Conservation (phyloP, 176 grass and related monocot genomes). For the barley (Hordeum vulgare) region MorexV3_pseudomolecules_assembly NC_058521.1:14159948-14160447, state of each 20-base stretch:
- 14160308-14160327: not conserved
- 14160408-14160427: not conserved
- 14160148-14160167: not conserved
- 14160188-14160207: not conserved
- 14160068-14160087: too few relatives aligned
- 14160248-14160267: not conserved
- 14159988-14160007: slow-evolving; percentile 67
- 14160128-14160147: not conserved
- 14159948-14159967: slow-evolving; percentile 90
- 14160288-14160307: not conserved
- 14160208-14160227: not conserved
- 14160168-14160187: not conserved
- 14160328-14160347: not conserved
- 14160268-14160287: not conserved
- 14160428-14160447: not conserved
- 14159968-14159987: slow-evolving; percentile 84
- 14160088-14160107: slow-evolving; percentile 17
- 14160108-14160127: slow-evolving; percentile 1
- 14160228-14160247: not conserved
- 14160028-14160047: not conserved
- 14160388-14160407: not conserved
- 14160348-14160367: not conserved
- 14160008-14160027: not conserved
- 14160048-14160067: not conserved
- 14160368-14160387: not conserved